These are phyloP conservation scores for Karstenula rhodostoma DNA, from an alignment of 2,329 filamentous ascomycete species.

Conservation along the genomic window DNA sequence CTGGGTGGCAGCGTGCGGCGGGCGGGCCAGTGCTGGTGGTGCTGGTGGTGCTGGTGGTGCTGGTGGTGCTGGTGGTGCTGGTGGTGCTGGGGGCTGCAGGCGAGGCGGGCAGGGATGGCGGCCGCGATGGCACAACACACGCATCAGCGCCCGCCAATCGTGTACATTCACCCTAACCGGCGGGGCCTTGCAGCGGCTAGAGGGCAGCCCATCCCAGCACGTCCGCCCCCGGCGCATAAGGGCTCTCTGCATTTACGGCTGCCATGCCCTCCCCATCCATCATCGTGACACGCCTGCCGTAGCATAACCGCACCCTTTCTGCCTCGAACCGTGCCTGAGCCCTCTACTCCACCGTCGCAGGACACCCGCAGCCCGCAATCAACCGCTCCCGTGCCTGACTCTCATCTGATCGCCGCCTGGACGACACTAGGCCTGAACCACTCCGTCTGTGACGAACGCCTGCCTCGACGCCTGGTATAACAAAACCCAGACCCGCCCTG, in stretches of 20 bases:
- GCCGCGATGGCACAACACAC: slow-evolving; percentile 27
- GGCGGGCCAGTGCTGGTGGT: slow-evolving; percentile 22
- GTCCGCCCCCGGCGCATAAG: slow-evolving; percentile 41
- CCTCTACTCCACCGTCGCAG: slow-evolving; percentile 36
- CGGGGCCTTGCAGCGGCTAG: slow-evolving; percentile 23
- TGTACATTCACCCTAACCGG: background rate
- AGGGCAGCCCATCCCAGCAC: slow-evolving; percentile 10
- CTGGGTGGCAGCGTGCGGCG: slow-evolving; percentile 16
- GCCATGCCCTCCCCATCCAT: slow-evolving; percentile 35
- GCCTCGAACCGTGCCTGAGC: slow-evolving; percentile 45
- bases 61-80: slow-evolving; percentile 17
- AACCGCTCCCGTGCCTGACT: slow-evolving; percentile 33
- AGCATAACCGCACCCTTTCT: slow-evolving; percentile 38
- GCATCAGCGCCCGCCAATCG: slow-evolving; percentile 31
- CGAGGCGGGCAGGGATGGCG: slow-evolving; percentile 13
- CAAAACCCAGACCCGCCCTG: slow-evolving; percentile 39
- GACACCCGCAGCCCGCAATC: slow-evolving; percentile 35
- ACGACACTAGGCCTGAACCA: slow-evolving; percentile 7
- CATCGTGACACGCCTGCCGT: slow-evolving; percentile 47
- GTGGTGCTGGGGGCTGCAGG: slow-evolving; percentile 18
- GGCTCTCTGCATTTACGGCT: slow-evolving; percentile 43
- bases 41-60: slow-evolving; percentile 16
- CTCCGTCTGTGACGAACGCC: slow-evolving; percentile 11
- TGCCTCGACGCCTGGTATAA: slow-evolving; percentile 43
- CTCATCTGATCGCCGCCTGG: slow-evolving; percentile 21